Evolutionary conservation across 768 basidiomycete species (phyloP).

Genomic region (Boletus vermiculosoides): DNA sequence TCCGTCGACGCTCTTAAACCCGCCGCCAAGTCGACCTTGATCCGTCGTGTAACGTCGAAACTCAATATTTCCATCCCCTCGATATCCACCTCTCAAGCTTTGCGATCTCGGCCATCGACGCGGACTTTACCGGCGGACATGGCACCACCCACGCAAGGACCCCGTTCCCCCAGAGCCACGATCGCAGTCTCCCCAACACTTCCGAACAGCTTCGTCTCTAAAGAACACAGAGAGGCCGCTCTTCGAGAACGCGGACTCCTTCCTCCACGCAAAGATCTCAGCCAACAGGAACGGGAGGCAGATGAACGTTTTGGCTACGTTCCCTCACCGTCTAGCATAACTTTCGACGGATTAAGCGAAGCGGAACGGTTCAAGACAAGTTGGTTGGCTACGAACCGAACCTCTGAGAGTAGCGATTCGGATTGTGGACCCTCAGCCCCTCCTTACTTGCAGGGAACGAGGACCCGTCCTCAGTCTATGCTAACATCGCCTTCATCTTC

Average conservation of each 20-base stretch:
- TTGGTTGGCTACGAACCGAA: conserved; percentile 47
- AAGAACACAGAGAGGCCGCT: conserved; percentile 44
- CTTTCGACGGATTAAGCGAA: conserved; percentile 35
- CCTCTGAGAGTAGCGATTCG: conserved; percentile 26
- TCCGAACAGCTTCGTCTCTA: conserved; percentile 27
- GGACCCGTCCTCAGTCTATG: background rate
- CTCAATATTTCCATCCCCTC: conserved; percentile 24
- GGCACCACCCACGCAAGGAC: background rate
- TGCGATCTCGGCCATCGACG: conserved; percentile 15
- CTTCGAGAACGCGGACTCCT: conserved; percentile 59
- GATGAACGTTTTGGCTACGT: conserved; percentile 39
- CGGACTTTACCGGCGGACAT: conserved; percentile 9
- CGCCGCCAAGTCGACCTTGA: conserved; percentile 16
- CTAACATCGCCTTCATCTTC: conserved; percentile 1
- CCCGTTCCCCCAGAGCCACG: conserved; percentile 3
- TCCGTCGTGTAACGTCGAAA: conserved; percentile 33
- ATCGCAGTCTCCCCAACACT: conserved; percentile 11
- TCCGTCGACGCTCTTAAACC: background rate
- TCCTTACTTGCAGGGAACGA: background rate
- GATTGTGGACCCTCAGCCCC: conserved; percentile 4
- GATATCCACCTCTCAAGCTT: background rate
- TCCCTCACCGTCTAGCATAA: conserved; percentile 29
- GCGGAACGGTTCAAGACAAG: conserved; percentile 53
- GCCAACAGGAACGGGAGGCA: conserved; percentile 41
- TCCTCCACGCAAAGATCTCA: conserved; percentile 42